Base-by-base conservation (phyloP, 192 early-diverging fungal genomes). In the Oehlia diaphana region DNA sequence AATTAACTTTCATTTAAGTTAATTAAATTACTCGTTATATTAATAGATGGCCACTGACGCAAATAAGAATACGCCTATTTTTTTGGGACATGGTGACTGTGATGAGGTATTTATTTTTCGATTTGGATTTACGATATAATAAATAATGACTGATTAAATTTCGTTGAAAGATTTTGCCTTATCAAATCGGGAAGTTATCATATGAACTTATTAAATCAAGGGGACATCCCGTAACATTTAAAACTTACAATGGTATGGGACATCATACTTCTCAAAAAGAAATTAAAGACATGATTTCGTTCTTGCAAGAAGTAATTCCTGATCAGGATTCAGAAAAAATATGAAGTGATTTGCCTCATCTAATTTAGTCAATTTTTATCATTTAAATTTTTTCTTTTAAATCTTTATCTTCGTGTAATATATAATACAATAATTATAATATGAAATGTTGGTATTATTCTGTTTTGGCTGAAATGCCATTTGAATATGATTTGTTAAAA, bases 61-160 rank as follows among this genome's bases (percentile, higher is more conserved):
- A 8, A 93, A 89, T 83, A 89, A 88, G 73, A 83, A 81, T 68
- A 93, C 92, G 6, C 96, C 95, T 14, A 91, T 96, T 63, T 91
- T 96, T 64, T 90, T 95, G 87, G 92, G 89, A 42, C 97, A 99
- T 81, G 97, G 97, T 28, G 89, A 89, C 42, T 82, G 80, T 0
- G 97, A 99, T 78, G 68, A 83, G 69, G 89, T 86, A 81, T 66
- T 35, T 35, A 0, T 44, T 33, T n/a, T 39, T 66, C 19, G 9
- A 13, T 73, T 35, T 63, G 63, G 23, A 33, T 42, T 2, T 8
- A 21, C 42, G 16, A 63, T 0, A 28, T 28, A 1, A 28, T 13
- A 50, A 50, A 28, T 16, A 14, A 53, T 37, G 8, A 62, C 23
- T n/a, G n/a, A n/a, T 35, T 44, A 4, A 28, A 68, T 50, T 28